Percentiles rank a stretch among this genome's conserved stretches.
Conservation (phyloP, 805 yeast species). For the Kluyveromyces aestuarii region DNA sequence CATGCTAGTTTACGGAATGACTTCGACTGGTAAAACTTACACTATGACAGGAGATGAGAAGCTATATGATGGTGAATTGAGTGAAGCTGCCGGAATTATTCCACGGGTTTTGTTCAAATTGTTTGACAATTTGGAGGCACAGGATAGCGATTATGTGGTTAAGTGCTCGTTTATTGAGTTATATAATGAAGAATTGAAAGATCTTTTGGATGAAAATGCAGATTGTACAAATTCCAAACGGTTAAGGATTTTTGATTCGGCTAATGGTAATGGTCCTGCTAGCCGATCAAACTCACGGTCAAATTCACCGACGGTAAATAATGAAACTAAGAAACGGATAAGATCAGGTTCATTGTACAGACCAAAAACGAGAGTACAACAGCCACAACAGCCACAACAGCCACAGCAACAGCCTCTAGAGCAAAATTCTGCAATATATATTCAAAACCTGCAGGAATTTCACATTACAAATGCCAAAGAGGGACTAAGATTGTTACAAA, state of each 20-base stretch:
- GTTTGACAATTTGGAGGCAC: conserved; percentile 40
- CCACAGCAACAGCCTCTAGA: conserved; percentile 9
- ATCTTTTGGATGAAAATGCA: conserved; percentile 39
- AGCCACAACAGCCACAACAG: conserved; percentile 12
- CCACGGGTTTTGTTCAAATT: conserved; percentile 51
- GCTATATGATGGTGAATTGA: conserved; percentile 25
- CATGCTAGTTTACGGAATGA: conserved; percentile 82
- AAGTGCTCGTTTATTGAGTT: conserved; percentile 77
- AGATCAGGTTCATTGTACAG: not conserved
- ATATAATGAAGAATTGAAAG: conserved; percentile 79
- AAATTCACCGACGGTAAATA: conserved; percentile 16
- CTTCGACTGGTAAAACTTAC: conserved; percentile 84
- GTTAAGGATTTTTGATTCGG: conserved; percentile 43
- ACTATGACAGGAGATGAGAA: conserved; percentile 65
- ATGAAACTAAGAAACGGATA: conserved; percentile 1
- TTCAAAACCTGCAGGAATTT: conserved; percentile 59
- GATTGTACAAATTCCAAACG: conserved; percentile 33
- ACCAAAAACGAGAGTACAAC: conserved; percentile 1
- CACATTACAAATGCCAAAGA: conserved; percentile 44
- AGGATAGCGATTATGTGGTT: conserved; percentile 47
- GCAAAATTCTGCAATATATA: conserved; percentile 32
- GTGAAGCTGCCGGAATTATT: conserved; percentile 52
- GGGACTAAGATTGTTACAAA: conserved; percentile 46
- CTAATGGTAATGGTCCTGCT: conserved; percentile 6
- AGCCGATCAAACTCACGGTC: conserved; percentile 14